Evolutionary conservation across 352 stramenopile species (phyloP).

Genomic region (Phytophthora lateralis): DNA sequence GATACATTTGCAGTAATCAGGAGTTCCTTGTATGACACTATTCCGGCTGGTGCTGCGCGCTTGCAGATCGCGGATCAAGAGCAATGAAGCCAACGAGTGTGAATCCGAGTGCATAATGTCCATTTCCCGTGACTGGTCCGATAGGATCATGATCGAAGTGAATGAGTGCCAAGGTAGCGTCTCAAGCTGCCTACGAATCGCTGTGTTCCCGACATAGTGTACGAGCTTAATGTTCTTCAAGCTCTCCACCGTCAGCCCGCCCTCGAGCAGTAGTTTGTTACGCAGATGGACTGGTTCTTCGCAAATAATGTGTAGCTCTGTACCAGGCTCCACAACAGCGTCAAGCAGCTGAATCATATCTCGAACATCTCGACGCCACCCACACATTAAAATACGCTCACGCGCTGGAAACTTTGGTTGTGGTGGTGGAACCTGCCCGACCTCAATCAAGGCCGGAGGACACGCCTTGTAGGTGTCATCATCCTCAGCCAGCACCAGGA

Average conservation of each 20-base stretch:
- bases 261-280: conserved; percentile 58
- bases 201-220: conserved; percentile 76
- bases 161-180: conserved; percentile 60
- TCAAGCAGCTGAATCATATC: conserved; percentile 86
- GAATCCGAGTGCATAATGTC: conserved; percentile 86
- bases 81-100: conserved; percentile 74
- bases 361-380: conserved; percentile 84
- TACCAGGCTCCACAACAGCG: conserved; percentile 52
- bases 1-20: conserved; percentile 65
- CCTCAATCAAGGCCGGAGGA: conserved; percentile 35
- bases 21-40: conserved; percentile 20
- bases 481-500: conserved; percentile 84
- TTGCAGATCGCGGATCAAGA: conserved; percentile 83
- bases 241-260: conserved; percentile 52
- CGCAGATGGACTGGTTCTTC: conserved; percentile 63
- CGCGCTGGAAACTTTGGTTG: conserved; percentile 19
- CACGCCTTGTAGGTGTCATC: conserved; percentile 83
- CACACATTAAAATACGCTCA: conserved; percentile 81
- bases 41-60: conserved; percentile 12
- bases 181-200: conserved; percentile 68
- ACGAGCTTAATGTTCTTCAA: conserved; percentile 63
- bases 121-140: conserved; percentile 61
- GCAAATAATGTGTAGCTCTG: conserved; percentile 80
- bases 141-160: conserved; percentile 82
- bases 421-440: conserved; percentile 31